Base-by-base conservation (phyloP, 2,329 filamentous ascomycete genomes). In the Trichoderma sp. region DNA sequence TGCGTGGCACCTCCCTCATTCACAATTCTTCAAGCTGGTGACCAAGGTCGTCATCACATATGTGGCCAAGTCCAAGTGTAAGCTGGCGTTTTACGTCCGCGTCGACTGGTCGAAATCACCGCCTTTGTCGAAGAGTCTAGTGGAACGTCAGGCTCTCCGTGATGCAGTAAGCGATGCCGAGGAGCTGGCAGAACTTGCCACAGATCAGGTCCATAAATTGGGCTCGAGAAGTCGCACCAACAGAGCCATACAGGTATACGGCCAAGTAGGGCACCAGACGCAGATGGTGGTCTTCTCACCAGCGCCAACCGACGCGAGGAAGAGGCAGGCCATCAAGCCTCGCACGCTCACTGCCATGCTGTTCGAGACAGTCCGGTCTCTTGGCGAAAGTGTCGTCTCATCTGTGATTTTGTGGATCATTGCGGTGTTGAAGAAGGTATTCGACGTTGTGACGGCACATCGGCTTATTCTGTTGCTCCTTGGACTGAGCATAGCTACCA, bases 11-110 rank as follows among this genome's bases (percentile, higher is more conserved):
- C 86, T 98, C 47, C 96, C 96, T 14, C 91, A 94, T 79, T 89
- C 91, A 68, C 86, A 90, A 63, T 88, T 90, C 66, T 97, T 98
- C 82, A 91, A 91, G 76, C 85, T 98, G 26, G 89, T 97, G 71
- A 95, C 90, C 75, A 98, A 97, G 82, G 90, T 97, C 74, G 94
- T 98, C 74, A 96, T 99, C 74, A 98, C 96, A 3, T 94, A 98
- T 78, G 88, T 95, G 73, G 91, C 94, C 67, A 98, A 98, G 82
- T 94, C 93, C 14, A 94, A 92, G 80, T 97, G 94, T 81, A 98
- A 96, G 83, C 88, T 99, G 70, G 92, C 94, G 30, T 89, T 98
- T 57, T 97, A 93, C 82, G 93, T 91, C 68, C 92, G 92, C 77
- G 89, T 97, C n/a, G 92, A 94, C 76, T 98, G 96, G 96, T 87